A percentile compares a stretch with the other conserved stretches of the same genome.
Conservation (phyloP, 345 rosid genomes). For the Microthlaspi erraticum region DNA sequence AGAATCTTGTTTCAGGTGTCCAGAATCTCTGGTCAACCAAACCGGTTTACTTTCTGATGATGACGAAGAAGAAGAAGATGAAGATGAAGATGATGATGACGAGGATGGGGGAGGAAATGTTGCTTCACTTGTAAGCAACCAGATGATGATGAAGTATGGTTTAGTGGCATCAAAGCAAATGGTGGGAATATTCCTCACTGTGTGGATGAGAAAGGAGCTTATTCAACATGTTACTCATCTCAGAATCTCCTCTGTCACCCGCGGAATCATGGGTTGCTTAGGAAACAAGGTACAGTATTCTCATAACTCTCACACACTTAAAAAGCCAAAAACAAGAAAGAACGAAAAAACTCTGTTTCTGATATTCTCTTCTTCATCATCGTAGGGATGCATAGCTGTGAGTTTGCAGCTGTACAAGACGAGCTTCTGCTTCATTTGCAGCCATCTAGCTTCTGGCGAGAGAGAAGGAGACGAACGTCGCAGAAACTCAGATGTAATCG, state of each 20-base stretch:
- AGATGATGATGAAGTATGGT: constrained; percentile 62
- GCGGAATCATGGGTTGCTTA: constrained; percentile 92
- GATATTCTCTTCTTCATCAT: neutral
- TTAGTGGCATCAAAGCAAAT: constrained; percentile 87
- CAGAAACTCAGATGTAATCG: constrained; percentile 79
- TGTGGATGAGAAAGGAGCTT: constrained; percentile 88
- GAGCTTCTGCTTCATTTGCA: constrained; percentile 84
- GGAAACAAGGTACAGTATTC: constrained; percentile 78
- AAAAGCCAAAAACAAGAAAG: neutral
- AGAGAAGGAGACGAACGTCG: constrained; percentile 93
- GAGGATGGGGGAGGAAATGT: constrained; percentile 42
- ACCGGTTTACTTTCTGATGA: constrained; percentile 68
- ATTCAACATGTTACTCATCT: constrained; percentile 78
- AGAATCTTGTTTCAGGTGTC: constrained; percentile 78
- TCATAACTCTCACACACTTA: neutral
- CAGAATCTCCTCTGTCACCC: constrained; percentile 68
- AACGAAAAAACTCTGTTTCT: constrained; percentile 3
- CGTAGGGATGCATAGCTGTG: constrained; percentile 93
- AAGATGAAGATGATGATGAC: constrained; percentile 45
- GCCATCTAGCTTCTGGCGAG: constrained; percentile 97
- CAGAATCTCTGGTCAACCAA: constrained; percentile 55
- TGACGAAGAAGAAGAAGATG: constrained; percentile 70
- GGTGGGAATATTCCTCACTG: constrained; percentile 93
- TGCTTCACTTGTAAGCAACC: constrained; percentile 44
- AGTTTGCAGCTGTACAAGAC: constrained; percentile 85